Evolutionary conservation across 495 filamentous ascomycete genomes (phyloP), one percentile per base, ranked within the genome.

Genomic region (Neurospora pannonica): DNA sequence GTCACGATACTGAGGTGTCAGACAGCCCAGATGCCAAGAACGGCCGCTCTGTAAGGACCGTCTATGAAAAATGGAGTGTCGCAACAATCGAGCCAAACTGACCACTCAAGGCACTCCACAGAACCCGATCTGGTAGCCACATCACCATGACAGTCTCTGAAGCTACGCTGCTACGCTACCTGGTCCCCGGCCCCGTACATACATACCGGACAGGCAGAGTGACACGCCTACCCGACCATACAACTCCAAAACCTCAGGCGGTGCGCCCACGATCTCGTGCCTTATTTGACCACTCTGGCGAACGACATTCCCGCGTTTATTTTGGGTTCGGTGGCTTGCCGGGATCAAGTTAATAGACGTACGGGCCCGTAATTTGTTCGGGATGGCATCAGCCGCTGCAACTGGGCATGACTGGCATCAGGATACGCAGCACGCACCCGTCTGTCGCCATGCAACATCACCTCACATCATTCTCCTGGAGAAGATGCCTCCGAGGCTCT

Each of bases 301-400:
- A 67, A 36, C 54, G 54, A 67, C 54, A 67, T 67, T 48, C 43
- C 54, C 76, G 76, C 72, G 74, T 71, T 67, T 76, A 74, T 74
- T 74, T 76, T 77, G 72, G 75, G 74, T 19, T 73, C 75, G 71
- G 73, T 77, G 74, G 74, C 71, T 74, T 73, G 13, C 54, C 54
- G 28, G 28, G 54, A 34, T 62, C 54, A 62, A 67, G 6, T 67
- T 67, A 19, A 67, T 67, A 34, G 34, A 36, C 15, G 28, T 46
- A 42, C 70, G 4, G 70, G 31, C 43, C 38, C 43, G 71, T 76
- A 73, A 76, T 76, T 75, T 73, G 60, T 69, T 71, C 69, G 72
- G 71, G 76, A 76, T 74, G 75, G 75, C 75, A 76, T 78, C 73
- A 75, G 76, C 54, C 73, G 73, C 75, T 75, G 70, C 76, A 75